Conservation (phyloP, 23 red algal genomes). For the Gracilaria caudata region DNA sequence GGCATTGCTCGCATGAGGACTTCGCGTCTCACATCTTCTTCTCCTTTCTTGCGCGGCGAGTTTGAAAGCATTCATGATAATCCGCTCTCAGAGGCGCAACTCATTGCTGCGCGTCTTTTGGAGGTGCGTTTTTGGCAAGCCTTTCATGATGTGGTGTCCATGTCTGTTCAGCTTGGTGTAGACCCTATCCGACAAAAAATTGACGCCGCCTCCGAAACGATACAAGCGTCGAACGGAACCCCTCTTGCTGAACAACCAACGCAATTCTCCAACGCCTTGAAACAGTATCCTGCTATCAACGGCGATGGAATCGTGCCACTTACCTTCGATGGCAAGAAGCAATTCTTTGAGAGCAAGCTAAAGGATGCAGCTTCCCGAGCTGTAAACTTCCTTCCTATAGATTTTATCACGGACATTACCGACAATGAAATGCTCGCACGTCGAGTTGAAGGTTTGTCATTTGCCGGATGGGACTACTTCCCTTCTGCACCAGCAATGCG, state of each 20-base stretch:
- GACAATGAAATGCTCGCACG: conserved; percentile 34
- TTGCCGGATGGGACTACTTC: conserved; percentile 64
- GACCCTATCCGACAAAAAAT: conserved; percentile 53
- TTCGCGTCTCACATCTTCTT: not conserved
- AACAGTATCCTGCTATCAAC: not conserved
- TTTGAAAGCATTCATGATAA: conserved; percentile 41
- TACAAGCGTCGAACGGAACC: conserved; percentile 4
- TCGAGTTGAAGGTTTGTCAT: conserved; percentile 45
- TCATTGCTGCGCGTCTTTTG: not conserved
- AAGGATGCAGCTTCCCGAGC: conserved; percentile 40
- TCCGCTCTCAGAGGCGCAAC: not conserved
- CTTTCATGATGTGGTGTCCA: conserved; percentile 32
- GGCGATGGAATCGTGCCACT: not conserved
- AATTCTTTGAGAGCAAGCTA: conserved; percentile 32
- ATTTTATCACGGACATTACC: conserved; percentile 11
- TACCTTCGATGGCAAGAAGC: conserved; percentile 1
- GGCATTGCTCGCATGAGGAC: conserved; percentile 34
- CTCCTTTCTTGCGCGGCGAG: conserved; percentile 46
- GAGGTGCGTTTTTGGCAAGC: conserved; percentile 55
- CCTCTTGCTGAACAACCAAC: not conserved
- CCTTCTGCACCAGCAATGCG: conserved; percentile 14
- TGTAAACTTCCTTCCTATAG: not conserved
- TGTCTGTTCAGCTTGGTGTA: conserved; percentile 15
- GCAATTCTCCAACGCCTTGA: not conserved
- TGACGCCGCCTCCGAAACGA: conserved; percentile 14